Evolutionary conservation across 805 yeast species (phyloP).

Genomic region (Groenewaldozyma salmanticensis): DNA sequence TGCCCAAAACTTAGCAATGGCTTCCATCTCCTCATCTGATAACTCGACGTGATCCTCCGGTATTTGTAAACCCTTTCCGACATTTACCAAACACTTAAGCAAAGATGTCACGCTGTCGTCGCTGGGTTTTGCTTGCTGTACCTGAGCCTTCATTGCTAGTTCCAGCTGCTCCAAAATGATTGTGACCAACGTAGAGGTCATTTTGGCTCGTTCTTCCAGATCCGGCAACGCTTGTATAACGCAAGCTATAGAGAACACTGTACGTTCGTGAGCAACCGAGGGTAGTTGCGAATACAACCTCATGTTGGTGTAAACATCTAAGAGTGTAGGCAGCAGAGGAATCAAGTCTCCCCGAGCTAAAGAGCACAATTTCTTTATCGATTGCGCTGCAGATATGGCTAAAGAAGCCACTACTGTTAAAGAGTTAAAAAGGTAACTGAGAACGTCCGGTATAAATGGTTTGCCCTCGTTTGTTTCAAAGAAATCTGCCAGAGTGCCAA

Average conservation of each 20-base stretch:
- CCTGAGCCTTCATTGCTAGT: constrained; percentile 3
- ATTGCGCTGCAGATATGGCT: constrained; percentile 38
- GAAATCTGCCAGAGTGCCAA: constrained; percentile 53
- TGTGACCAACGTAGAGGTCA: constrained; percentile 28
- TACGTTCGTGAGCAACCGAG: constrained; percentile 23
- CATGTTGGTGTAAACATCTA: constrained; percentile 20
- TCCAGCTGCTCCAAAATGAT: constrained; percentile 11
- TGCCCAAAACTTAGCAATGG: constrained; percentile 17
- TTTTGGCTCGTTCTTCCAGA: constrained; percentile 22
- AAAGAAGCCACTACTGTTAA: constrained; percentile 22
- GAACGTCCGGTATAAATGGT: constrained; percentile 38
- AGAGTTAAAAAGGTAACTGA: constrained; percentile 45
- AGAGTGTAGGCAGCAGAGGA: constrained; percentile 20
- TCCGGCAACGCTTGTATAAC: constrained; percentile 22
- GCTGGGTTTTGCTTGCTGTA: not conserved
- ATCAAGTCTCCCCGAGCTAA: constrained; percentile 20
- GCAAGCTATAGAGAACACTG: constrained; percentile 25
- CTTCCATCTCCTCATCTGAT: constrained; percentile 22
- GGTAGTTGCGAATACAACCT: constrained; percentile 14
- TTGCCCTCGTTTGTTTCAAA: constrained; percentile 40
- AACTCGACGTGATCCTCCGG: constrained; percentile 40
- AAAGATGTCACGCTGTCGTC: constrained; percentile 32
- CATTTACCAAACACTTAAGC: constrained; percentile 52
- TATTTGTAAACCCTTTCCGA: constrained; percentile 59
- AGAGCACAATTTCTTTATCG: constrained; percentile 41